These are phyloP conservation scores for Leccinellum albellum DNA, from an alignment of 768 basidiomycete species.

Conservation along the genomic window DNA sequence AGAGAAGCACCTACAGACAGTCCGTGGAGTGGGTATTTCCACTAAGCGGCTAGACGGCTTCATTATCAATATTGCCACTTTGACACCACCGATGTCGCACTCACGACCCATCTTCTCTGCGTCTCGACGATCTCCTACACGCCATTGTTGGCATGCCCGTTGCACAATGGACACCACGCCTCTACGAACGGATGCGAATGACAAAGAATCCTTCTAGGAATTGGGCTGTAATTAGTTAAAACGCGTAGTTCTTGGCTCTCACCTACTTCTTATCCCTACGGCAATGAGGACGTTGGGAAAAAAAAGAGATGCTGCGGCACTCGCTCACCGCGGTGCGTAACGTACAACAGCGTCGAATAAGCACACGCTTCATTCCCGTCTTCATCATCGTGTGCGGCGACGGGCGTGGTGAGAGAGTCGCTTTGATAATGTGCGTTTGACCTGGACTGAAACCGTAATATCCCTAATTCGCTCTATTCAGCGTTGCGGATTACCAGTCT, in stretches of 20 bases:
- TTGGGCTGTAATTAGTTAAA: background rate
- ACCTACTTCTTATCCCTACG: background rate
- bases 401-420: background rate
- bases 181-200: background rate
- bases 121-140: conserved; percentile 5
- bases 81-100: background rate
- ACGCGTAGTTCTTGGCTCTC: background rate
- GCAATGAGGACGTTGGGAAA: background rate
- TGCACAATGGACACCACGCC: conserved; percentile 1
- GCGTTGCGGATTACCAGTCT: background rate
- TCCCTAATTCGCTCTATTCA: background rate
- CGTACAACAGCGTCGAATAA: background rate
- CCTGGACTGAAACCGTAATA: background rate
- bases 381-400: background rate
- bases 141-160: background rate
- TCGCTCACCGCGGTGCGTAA: background rate
- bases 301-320: too few relatives aligned
- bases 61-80: background rate
- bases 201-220: background rate
- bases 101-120: conserved; percentile 6
- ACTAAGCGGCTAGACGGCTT: background rate
- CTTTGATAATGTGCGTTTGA: background rate
- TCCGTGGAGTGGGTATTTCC: conserved; percentile 15
- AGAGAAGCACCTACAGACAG: conserved; percentile 1
- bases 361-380: conserved; percentile 9